phyloP scores from a whole-genome alignment of 148 eudicot species.

The Nepenthes gracilis region DNA sequence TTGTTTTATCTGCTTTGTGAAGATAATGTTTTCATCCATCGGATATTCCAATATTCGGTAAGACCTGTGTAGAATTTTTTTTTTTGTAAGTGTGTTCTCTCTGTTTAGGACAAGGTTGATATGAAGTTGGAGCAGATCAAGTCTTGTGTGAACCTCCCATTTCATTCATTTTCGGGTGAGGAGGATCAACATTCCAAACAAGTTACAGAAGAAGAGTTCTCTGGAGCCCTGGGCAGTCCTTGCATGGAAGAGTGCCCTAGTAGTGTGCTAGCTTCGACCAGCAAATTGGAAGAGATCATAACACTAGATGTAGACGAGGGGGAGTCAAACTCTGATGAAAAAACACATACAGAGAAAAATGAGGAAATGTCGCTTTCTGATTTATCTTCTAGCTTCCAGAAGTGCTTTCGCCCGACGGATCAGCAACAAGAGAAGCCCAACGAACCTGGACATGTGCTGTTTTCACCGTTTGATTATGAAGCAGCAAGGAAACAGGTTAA shows the following conservation, averaged over 20 bases:
- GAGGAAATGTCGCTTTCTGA: conserved; percentile 59
- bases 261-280: conserved; percentile 6
- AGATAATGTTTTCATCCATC: not conserved
- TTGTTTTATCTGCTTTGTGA: not conserved
- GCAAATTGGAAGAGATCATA: conserved; percentile 40
- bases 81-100: not conserved
- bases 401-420: conserved; percentile 40
- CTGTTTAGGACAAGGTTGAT: conserved; percentile 29
- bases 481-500: conserved; percentile 48
- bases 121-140: conserved; percentile 73
- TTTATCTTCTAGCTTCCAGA: conserved; percentile 67
- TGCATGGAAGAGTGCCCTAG: conserved; percentile 10
- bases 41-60: not conserved
- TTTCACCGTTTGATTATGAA: conserved; percentile 70
- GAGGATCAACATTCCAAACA: conserved; percentile 17
- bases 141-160: conserved; percentile 72
- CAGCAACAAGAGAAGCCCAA: conserved; percentile 13
- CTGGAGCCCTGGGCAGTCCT: conserved; percentile 5
- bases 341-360: not conserved
- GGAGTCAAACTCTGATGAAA: not conserved
- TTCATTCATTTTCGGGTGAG: conserved; percentile 46
- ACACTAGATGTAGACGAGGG: conserved; percentile 14
- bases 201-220: conserved; percentile 17
- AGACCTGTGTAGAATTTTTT: not conserved
- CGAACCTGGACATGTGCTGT: conserved; percentile 16